Conservation (phyloP, 179 eudicot genomes). For the Corrigiola litoralis region DNA sequence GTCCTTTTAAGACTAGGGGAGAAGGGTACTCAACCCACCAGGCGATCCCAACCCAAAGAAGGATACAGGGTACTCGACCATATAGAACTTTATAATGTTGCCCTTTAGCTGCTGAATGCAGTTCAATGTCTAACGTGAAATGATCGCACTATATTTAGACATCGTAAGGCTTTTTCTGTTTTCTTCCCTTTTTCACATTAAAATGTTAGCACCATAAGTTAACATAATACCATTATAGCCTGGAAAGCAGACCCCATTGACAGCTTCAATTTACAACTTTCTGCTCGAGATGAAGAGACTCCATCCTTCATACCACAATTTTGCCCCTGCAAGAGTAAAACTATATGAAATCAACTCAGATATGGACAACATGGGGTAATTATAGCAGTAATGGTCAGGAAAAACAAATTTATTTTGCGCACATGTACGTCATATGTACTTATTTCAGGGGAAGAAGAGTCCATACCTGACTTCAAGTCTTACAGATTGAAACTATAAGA, state of each 20-base stretch:
- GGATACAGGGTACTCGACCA: too few relatives aligned
- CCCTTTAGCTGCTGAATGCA: too few relatives aligned
- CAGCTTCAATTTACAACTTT: slow-evolving; percentile 38
- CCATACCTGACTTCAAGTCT: neutral
- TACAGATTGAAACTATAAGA: slow-evolving; percentile 11
- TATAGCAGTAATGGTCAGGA: neutral
- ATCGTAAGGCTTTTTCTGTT: too few relatives aligned
- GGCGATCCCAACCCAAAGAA: too few relatives aligned
- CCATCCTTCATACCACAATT: slow-evolving; percentile 31
- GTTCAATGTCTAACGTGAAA: too few relatives aligned
- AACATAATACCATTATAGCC: slow-evolving; percentile 28
- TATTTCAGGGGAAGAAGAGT: neutral
- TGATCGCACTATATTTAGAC: neutral
- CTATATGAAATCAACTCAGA: neutral
- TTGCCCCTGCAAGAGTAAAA: slow-evolving; percentile 32
- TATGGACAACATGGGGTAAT: neutral
- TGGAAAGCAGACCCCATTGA: slow-evolving; percentile 33
- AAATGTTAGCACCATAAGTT: neutral
- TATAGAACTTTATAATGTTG: too few relatives aligned
- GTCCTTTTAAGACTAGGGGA: too few relatives aligned
- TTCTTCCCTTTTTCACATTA: neutral
- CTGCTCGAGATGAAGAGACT: slow-evolving; percentile 39
- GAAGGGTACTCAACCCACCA: too few relatives aligned
- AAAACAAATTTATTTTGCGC: neutral
- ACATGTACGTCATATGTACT: neutral